These are phyloP conservation scores for Termitomyces sp. DNA, from an alignment of 768 basidiomycete species.

Conservation along the genomic window DNA sequence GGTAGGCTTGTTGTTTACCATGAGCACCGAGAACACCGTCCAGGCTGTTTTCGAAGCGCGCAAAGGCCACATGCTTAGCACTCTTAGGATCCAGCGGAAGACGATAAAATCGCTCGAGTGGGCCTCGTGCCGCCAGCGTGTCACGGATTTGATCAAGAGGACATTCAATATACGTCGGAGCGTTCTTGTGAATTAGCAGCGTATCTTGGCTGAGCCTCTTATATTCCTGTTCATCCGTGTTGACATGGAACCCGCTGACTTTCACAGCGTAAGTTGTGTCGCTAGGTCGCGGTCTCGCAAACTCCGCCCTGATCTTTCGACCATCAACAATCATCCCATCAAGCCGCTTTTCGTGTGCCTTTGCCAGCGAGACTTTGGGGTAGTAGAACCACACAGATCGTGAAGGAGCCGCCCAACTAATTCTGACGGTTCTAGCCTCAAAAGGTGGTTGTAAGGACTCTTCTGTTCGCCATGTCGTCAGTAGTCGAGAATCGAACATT, in stretches of 20 bases:
- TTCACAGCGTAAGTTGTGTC: constrained; percentile 37
- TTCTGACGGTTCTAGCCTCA: constrained; percentile 25
- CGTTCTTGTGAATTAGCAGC: constrained; percentile 22
- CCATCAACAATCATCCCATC: constrained; percentile 32
- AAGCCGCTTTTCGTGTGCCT: constrained; percentile 31
- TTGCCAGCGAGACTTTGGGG: constrained; percentile 33
- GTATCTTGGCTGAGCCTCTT: constrained; percentile 24
- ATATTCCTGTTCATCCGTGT: constrained; percentile 24
- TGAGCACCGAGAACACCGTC: constrained; percentile 24
- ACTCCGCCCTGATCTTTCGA: constrained; percentile 32
- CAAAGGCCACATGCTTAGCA: constrained; percentile 35
- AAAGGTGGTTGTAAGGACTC: constrained; percentile 7
- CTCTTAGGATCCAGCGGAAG: constrained; percentile 24
- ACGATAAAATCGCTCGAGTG: constrained; percentile 33
- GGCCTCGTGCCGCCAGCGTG: constrained; percentile 28
- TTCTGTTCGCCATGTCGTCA: constrained; percentile 23
- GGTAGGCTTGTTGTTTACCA: constrained; percentile 23
- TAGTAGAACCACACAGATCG: constrained; percentile 43
- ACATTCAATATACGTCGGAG: constrained; percentile 28
- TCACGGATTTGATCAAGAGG: constrained; percentile 27
- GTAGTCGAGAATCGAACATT: constrained; percentile 14
- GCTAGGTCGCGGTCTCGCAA: constrained; percentile 24
- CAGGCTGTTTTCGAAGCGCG: constrained; percentile 27
- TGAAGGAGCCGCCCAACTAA: constrained; percentile 41
- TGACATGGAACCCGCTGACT: constrained; percentile 36